phyloP scores from a whole-genome alignment of 1,284 basidiomycete genomes.

The Tilletia setariae region DNA sequence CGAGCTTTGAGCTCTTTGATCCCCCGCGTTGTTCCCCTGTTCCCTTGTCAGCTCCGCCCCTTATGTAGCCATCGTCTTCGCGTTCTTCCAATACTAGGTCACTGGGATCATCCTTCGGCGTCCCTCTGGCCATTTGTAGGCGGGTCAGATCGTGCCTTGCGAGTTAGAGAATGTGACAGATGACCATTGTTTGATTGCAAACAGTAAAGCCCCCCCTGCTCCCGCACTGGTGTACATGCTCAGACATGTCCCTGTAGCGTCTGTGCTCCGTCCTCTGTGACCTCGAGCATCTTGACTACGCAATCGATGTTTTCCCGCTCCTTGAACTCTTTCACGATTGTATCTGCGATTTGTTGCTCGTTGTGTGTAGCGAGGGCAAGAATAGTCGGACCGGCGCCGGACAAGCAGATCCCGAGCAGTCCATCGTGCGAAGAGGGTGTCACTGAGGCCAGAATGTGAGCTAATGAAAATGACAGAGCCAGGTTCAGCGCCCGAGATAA shows the following conservation, averaged over 20 bases:
- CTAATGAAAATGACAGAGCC: not conserved
- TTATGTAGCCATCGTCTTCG: too few species aligned
- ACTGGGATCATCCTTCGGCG: too few species aligned
- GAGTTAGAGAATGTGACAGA: too few species aligned
- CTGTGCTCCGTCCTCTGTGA: slow-evolving; percentile 44
- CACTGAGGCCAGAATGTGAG: slow-evolving; percentile 67
- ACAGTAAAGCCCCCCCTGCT: too few species aligned
- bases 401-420: slow-evolving; percentile 91
- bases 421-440: slow-evolving; percentile 87
- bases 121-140: too few species aligned
- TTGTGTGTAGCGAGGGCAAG: slow-evolving; percentile 81
- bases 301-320: slow-evolving; percentile 42
- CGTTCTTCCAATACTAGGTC: too few species aligned
- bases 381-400: slow-evolving; percentile 95
- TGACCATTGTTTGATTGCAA: too few species aligned
- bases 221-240: not conserved
- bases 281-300: slow-evolving; percentile 41
- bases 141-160: too few species aligned
- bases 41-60: too few species aligned
- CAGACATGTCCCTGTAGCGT: slow-evolving; percentile 1
- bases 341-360: slow-evolving; percentile 37
- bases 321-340: slow-evolving; percentile 42
- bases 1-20: too few species aligned
- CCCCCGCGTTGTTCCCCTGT: too few species aligned
- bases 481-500: not conserved